A percentile compares a stretch with the other conserved stretches of the same genome.
These are phyloP conservation scores for Populus ilicifolia DNA, from an alignment of 345 rosid genomes.

Conservation along the genomic window DNA sequence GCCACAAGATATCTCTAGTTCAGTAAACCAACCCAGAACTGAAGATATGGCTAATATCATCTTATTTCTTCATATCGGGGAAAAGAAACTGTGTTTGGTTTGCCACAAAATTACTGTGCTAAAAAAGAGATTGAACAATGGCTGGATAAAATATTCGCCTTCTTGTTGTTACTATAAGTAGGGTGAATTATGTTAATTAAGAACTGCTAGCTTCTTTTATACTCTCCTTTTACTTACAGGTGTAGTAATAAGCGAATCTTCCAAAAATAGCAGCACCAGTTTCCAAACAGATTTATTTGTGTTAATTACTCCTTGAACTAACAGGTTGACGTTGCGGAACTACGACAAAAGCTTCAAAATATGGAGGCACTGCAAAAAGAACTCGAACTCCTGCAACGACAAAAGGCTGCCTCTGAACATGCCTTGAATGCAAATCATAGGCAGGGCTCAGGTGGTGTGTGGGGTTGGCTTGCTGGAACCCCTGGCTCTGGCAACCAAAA, in stretches of 20 bases:
- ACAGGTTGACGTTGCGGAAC: slow-evolving; percentile 97
- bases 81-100: neutral
- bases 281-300: neutral
- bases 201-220: neutral
- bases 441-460: slow-evolving; percentile 85
- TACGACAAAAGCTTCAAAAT: slow-evolving; percentile 84
- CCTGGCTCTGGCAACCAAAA: slow-evolving; percentile 32
- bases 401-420: slow-evolving; percentile 92
- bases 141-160: neutral
- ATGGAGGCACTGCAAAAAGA: slow-evolving; percentile 84
- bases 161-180: neutral
- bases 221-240: neutral
- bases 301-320: slow-evolving; percentile 16
- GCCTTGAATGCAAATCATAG: slow-evolving; percentile 60
- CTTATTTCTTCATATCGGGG: neutral
- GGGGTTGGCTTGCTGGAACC: slow-evolving; percentile 97
- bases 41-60: neutral
- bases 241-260: neutral
- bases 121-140: neutral
- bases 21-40: neutral
- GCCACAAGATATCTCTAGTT: neutral
- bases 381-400: slow-evolving; percentile 86
- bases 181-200: neutral
- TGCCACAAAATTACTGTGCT: neutral
- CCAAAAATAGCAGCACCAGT: neutral